phyloP scores from a whole-genome alignment of 768 basidiomycete genomes.

The Termitomyces sp. region DNA sequence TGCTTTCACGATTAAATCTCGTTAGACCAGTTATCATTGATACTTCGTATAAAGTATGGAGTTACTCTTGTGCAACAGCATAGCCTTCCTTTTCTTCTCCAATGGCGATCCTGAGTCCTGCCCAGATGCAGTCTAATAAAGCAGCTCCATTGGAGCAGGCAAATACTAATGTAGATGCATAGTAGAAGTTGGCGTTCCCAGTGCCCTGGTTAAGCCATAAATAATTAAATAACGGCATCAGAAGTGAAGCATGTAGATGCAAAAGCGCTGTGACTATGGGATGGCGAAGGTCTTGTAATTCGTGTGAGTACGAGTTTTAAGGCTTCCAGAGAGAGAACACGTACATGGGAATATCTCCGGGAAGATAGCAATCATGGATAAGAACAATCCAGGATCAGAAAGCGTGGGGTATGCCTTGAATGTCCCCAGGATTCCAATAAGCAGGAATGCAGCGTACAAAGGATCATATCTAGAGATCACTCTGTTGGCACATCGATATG shows the following conservation, averaged over 20 bases:
- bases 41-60: not conserved
- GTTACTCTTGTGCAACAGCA: constrained; percentile 55
- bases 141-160: constrained; percentile 85
- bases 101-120: constrained; percentile 73
- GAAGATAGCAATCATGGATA: constrained; percentile 75
- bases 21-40: not conserved
- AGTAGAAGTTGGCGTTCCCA: constrained; percentile 98
- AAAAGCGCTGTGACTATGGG: constrained; percentile 80
- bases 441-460: constrained; percentile 70
- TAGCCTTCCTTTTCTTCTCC: constrained; percentile 47
- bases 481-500: not conserved
- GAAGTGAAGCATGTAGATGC: constrained; percentile 76
- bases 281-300: constrained; percentile 67
- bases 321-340: constrained; percentile 22
- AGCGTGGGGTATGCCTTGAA: constrained; percentile 94
- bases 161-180: constrained; percentile 92
- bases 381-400: constrained; percentile 82
- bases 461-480: constrained; percentile 63
- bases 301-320: not conserved
- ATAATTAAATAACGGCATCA: constrained; percentile 87
- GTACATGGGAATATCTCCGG: constrained; percentile 80
- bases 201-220: constrained; percentile 90
- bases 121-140: constrained; percentile 75
- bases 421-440: constrained; percentile 69
- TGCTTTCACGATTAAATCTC: not conserved